A percentile compares a stretch with the other conserved stretches of the same genome.
These are phyloP conservation scores for Xylaria telfairii DNA, from an alignment of 495 filamentous ascomycete species.

Conservation along the genomic window DNA sequence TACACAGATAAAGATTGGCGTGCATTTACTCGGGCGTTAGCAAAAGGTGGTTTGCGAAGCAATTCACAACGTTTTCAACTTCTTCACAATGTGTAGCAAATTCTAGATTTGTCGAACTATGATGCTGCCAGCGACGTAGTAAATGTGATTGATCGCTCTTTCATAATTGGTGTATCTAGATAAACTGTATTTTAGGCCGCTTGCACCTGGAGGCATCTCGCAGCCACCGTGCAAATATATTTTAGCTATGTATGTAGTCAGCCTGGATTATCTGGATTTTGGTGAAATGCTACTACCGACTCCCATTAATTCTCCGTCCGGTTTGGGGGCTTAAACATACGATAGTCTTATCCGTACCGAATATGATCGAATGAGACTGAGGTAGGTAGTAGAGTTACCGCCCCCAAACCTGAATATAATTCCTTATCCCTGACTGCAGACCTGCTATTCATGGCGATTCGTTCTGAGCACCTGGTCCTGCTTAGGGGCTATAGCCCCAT, in stretches of 20 bases:
- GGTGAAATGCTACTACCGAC: not conserved
- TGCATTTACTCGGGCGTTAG: constrained; percentile 25
- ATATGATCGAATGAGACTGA: not conserved
- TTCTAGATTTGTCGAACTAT: not conserved
- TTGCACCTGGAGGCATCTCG: not conserved
- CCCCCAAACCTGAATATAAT: not conserved
- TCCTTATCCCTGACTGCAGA: not conserved
- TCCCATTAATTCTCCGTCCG: not conserved
- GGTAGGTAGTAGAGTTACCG: not conserved
- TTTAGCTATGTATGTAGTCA: not conserved
- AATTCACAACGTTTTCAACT: constrained; percentile 9
- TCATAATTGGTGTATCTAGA: not conserved
- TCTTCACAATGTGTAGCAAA: not conserved
- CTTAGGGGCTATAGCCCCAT: not conserved
- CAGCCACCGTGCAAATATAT: not conserved
- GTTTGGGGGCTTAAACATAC: not conserved
- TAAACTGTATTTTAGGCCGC: not conserved
- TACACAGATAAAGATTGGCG: constrained; percentile 8
- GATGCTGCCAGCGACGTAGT: not conserved
- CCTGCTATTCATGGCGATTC: not conserved
- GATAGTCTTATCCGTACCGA: not conserved
- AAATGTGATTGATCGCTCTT: not conserved
- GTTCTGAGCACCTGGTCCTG: not conserved
- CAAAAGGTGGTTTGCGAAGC: constrained; percentile 8
- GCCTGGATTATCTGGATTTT: not conserved